Percentiles rank a stretch among this genome's conserved stretches.
These are phyloP conservation scores for Vicia faba DNA, from an alignment of 306 rosid genomes.

Conservation along the genomic window DNA sequence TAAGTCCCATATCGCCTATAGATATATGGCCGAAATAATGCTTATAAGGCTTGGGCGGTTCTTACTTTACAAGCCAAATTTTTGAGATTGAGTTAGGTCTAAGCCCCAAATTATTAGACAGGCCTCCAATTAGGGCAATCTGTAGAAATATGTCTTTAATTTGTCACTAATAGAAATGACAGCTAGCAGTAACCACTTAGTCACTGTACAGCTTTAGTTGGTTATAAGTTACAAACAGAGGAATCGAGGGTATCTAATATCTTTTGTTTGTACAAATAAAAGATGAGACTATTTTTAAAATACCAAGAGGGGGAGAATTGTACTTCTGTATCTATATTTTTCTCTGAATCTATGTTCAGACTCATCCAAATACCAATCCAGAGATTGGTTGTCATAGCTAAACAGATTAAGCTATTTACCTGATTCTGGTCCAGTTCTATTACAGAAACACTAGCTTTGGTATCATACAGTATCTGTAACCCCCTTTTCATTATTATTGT, in stretches of 20 bases:
- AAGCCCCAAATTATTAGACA: not conserved
- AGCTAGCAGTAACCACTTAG: constrained; percentile 13
- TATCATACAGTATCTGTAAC: not conserved
- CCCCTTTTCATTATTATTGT: not conserved
- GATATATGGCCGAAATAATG: not conserved
- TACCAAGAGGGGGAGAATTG: no score
- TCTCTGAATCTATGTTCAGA: no score
- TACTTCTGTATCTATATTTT: no score
- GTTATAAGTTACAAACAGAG: not conserved
- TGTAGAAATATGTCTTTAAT: not conserved
- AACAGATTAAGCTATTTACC: no score
- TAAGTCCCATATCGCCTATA: not conserved
- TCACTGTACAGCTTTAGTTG: not conserved
- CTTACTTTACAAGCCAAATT: not conserved
- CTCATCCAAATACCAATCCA: no score
- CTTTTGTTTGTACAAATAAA: not conserved
- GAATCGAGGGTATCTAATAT: not conserved
- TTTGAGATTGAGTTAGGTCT: not conserved
- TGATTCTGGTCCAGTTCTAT: no score
- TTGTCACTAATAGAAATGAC: not conserved
- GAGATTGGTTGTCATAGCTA: no score
- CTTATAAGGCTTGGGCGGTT: not conserved
- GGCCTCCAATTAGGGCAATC: not conserved
- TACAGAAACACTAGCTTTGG: not conserved
- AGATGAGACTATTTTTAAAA: not conserved